Conservation (phyloP, 2,329 filamentous ascomycete species). For the Pseudovirgaria hyperparasitica region DNA sequence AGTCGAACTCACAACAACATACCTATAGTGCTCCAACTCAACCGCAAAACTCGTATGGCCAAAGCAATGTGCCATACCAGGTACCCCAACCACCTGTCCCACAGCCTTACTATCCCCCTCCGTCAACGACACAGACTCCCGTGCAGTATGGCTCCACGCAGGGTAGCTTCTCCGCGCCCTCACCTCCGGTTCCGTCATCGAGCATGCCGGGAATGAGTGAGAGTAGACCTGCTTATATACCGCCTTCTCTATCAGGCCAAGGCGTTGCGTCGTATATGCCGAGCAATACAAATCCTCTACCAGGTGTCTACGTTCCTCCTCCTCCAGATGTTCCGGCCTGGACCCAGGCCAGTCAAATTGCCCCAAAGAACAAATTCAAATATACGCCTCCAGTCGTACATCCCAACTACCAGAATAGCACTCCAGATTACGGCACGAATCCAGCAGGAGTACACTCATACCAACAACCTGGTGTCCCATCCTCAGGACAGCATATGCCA, state of each 20-base stretch:
- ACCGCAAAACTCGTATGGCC: slow-evolving; percentile 10
- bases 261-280: slow-evolving; percentile 21
- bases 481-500: not conserved
- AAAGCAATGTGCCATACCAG: slow-evolving; percentile 12
- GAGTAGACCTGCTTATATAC: slow-evolving; percentile 19
- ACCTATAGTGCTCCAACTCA: slow-evolving; percentile 7
- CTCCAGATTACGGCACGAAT: too few species aligned
- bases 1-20: slow-evolving; percentile 8
- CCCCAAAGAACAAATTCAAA: slow-evolving; percentile 18
- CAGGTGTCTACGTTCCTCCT: slow-evolving; percentile 22
- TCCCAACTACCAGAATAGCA: slow-evolving; percentile 10
- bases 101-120: slow-evolving; percentile 17
- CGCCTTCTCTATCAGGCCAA: slow-evolving; percentile 19
- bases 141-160: slow-evolving; percentile 16
- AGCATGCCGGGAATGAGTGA: slow-evolving; percentile 18
- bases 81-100: slow-evolving; percentile 9
- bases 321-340: slow-evolving; percentile 23
- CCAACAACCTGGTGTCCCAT: slow-evolving; percentile 3
- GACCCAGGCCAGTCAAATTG: slow-evolving; percentile 24
- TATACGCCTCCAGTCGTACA: slow-evolving; percentile 18
- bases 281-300: slow-evolving; percentile 20
- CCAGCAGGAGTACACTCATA: slow-evolving; percentile 1
- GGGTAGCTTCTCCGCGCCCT: slow-evolving; percentile 14
- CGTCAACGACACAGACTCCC: slow-evolving; percentile 17
- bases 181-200: slow-evolving; percentile 9